phyloP scores from a whole-genome alignment of 1,139 yeast genomes.

The Candida mesenterica region DNA sequence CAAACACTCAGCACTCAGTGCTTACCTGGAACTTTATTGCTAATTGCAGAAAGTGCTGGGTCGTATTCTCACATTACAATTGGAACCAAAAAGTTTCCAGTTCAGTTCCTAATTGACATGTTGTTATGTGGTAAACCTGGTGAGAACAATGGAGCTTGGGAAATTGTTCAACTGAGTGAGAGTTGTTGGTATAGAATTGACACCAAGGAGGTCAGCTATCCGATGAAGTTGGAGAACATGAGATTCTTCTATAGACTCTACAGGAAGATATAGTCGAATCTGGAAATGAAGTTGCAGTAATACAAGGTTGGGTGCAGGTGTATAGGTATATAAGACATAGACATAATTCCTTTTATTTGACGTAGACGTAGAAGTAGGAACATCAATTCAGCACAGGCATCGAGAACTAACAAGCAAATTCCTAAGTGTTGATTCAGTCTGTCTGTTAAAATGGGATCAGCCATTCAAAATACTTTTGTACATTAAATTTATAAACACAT shows the following conservation, averaged over 20 bases:
- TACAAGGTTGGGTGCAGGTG: no score
- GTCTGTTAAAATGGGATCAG: no score
- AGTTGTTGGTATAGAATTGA: conserved; percentile 78
- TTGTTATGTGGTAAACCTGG: conserved; percentile 59
- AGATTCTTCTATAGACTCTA: conserved; percentile 78
- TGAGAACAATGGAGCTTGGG: conserved; percentile 59
- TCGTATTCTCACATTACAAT: conserved; percentile 78
- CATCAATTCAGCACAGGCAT: no score
- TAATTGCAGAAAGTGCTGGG: conserved; percentile 87
- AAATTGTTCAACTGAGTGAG: conserved; percentile 60
- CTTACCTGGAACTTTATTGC: conserved; percentile 52
- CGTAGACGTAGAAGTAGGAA: no score
- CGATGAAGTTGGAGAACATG: conserved; percentile 81
- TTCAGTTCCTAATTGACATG: conserved; percentile 76
- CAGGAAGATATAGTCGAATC: conserved; percentile 38
- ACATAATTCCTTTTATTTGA: no score
- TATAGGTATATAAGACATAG: no score
- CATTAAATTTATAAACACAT: no score
- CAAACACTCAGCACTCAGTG: conserved; percentile 50
- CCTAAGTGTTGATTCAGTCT: no score
- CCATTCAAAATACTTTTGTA: no score
- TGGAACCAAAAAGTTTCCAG: conserved; percentile 76
- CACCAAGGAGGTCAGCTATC: conserved; percentile 55
- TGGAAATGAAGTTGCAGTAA: no score
- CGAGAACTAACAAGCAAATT: no score